Conservation (phyloP, 208 protist species). For the Crithidia sp. region DNA sequence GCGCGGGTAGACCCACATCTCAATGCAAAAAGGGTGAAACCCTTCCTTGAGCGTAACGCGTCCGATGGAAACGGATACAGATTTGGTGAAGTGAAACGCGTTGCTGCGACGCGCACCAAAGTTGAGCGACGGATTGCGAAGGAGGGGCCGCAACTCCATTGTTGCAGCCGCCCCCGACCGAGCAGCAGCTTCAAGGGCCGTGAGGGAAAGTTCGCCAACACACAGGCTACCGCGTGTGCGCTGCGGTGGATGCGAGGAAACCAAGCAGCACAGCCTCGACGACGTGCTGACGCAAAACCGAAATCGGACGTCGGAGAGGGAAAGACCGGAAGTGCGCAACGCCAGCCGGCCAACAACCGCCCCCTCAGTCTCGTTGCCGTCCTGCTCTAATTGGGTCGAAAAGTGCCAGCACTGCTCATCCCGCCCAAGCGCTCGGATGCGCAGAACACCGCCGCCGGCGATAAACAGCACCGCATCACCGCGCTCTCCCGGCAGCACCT, state of each 20-base stretch:
- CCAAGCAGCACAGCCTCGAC: conserved; percentile 28
- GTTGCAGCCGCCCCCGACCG: not conserved
- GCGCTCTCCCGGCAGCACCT: conserved; percentile 13
- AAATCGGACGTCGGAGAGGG: conserved; percentile 28
- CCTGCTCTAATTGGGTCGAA: not conserved
- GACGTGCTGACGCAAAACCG: conserved; percentile 25
- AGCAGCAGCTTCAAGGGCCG: not conserved
- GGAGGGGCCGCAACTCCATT: conserved; percentile 27
- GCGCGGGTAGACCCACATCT: conserved; percentile 88
- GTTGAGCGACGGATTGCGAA: conserved; percentile 34
- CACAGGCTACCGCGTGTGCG: conserved; percentile 33
- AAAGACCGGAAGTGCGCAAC: conserved; percentile 18
- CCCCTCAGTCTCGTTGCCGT: not conserved
- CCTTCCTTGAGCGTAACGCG: conserved; percentile 76
- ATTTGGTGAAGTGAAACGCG: conserved; percentile 81
- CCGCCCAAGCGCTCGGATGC: conserved; percentile 21
- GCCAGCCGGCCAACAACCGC: not conserved
- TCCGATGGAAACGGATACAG: conserved; percentile 52
- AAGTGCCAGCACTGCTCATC: conserved; percentile 33
- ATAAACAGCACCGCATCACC: conserved; percentile 24
- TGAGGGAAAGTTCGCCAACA: conserved; percentile 22
- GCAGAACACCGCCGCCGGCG: not conserved
- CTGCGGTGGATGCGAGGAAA: conserved; percentile 34
- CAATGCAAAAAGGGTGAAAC: conserved; percentile 86
- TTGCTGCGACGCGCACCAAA: conserved; percentile 2